Percentiles rank a stretch among this genome's conserved stretches.
phyloP scores from a whole-genome alignment of 2,329 filamentous ascomycete genomes.

The Aspergillus fischeri region DNA sequence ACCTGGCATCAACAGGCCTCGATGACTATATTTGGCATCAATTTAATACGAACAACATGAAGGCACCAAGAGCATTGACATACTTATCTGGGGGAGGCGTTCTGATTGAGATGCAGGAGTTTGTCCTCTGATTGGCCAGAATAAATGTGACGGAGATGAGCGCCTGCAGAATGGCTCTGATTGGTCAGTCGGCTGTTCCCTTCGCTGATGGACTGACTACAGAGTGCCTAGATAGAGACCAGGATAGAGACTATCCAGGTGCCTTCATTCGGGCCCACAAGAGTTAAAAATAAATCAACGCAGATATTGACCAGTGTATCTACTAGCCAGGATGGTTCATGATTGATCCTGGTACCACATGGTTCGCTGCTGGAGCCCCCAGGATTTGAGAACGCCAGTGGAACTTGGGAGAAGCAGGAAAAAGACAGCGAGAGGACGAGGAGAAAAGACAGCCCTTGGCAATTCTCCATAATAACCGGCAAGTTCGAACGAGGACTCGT shows the following conservation, averaged over 20 bases:
- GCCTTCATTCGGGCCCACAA: background rate
- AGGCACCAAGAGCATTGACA: background rate
- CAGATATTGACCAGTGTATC: background rate
- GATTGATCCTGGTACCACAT: conserved; percentile 13
- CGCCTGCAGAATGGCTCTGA: conserved; percentile 28
- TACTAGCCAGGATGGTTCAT: conserved; percentile 2
- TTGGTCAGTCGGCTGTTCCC: conserved; percentile 13
- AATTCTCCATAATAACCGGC: background rate
- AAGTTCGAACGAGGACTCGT: background rate
- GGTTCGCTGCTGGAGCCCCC: conserved; percentile 6
- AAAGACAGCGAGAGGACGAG: background rate
- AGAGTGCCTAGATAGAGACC: background rate
- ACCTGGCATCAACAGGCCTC: background rate
- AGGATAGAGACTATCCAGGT: background rate
- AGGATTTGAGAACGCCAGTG: conserved; percentile 11
- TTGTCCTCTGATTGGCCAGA: conserved; percentile 1
- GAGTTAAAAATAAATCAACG: conserved; percentile 1
- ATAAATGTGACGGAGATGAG: conserved; percentile 19
- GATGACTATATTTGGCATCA: background rate
- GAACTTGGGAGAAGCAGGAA: conserved; percentile 3
- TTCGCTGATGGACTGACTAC: background rate
- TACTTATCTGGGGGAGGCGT: background rate
- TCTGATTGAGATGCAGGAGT: background rate
- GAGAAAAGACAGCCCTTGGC: background rate
- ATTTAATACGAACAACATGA: background rate